Evolutionary conservation across 2,329 filamentous ascomycete genomes (phyloP).

Genomic region (Mycosphaerella sp.): DNA sequence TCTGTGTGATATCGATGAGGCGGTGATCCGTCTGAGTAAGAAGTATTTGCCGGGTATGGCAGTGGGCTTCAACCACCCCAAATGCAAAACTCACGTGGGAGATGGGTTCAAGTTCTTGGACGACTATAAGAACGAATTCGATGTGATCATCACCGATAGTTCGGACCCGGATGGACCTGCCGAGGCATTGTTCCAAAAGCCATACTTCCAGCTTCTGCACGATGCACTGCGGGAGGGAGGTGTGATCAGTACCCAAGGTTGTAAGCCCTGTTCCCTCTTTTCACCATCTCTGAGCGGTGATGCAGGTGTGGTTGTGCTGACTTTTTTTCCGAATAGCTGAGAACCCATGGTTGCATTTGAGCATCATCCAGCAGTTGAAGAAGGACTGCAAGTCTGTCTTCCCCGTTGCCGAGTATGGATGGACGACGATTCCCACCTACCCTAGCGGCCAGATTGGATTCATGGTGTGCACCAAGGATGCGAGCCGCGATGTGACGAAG

Average conservation of each 20-base stretch:
- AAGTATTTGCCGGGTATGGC: constrained; percentile 94
- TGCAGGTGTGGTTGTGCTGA: constrained; percentile 20
- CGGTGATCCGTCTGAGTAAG: constrained; percentile 97
- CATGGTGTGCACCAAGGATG: constrained; percentile 99
- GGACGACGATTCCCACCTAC: constrained; percentile 99
- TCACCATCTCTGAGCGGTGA: constrained; percentile 37
- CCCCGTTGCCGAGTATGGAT: constrained; percentile 95
- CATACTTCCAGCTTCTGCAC: constrained; percentile 92
- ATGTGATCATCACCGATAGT: constrained; percentile 99
- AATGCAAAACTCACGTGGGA: constrained; percentile 84
- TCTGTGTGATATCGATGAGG: constrained; percentile 98
- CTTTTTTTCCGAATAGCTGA: constrained; percentile 57
- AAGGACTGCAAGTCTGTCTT: constrained; percentile 96
- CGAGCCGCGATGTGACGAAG: constrained; percentile 72
- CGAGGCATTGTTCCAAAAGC: constrained; percentile 95
- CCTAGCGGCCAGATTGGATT: constrained; percentile 98
- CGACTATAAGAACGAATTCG: constrained; percentile 94
- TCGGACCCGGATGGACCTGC: constrained; percentile 96
- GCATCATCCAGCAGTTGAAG: constrained; percentile 90
- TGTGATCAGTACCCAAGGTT: constrained; percentile 99
- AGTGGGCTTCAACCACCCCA: constrained; percentile 83
- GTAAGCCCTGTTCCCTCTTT: constrained; percentile 60
- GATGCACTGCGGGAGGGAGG: constrained; percentile 88
- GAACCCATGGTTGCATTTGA: constrained; percentile 98
- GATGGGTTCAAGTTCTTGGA: constrained; percentile 99